Percentiles rank a stretch among this genome's conserved stretches.
Evolutionary conservation across 768 basidiomycete genomes (phyloP).

Genomic region (Albatrellus ellisii): DNA sequence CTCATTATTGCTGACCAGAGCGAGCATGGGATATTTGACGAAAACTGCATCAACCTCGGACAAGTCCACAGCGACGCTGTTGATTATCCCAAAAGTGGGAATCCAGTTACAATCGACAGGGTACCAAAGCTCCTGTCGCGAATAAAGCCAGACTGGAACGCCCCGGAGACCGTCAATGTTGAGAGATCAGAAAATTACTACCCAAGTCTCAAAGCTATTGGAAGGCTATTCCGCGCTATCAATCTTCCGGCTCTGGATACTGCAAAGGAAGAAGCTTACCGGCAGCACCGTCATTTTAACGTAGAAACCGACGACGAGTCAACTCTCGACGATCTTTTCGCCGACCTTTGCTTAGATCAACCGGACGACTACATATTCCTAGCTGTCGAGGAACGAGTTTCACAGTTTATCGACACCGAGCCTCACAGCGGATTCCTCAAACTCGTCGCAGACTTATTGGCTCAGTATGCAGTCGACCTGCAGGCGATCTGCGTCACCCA

Average conservation of each 20-base stretch:
- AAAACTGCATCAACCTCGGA: conserved; percentile 39
- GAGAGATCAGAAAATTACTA: conserved; percentile 27
- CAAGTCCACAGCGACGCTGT: conserved; percentile 50
- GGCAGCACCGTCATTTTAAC: conserved; percentile 13
- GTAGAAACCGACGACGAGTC: conserved; percentile 15
- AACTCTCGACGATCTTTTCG: conserved; percentile 18
- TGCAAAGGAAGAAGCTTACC: conserved; percentile 9
- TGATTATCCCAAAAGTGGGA: conserved; percentile 45
- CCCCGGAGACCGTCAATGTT: conserved; percentile 38
- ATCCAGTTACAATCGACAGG: conserved; percentile 17
- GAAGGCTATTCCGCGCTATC: conserved; percentile 48
- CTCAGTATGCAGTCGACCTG: conserved; percentile 32
- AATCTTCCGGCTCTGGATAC: conserved; percentile 30
- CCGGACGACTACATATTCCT: neutral
- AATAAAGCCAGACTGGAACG: conserved; percentile 50
- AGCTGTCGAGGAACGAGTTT: conserved; percentile 14
- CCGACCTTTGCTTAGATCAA: conserved; percentile 7
- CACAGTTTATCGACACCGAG: conserved; percentile 13
- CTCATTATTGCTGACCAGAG: conserved; percentile 52
- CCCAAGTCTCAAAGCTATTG: conserved; percentile 40
- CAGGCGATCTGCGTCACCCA: conserved; percentile 33
- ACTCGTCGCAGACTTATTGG: conserved; percentile 15
- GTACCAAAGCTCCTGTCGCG: conserved; percentile 32
- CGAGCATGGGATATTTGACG: conserved; percentile 30
- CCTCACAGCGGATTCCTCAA: conserved; percentile 5